Conservation (phyloP, 2,329 filamentous ascomycete species). For the Alternaria dauci region DNA sequence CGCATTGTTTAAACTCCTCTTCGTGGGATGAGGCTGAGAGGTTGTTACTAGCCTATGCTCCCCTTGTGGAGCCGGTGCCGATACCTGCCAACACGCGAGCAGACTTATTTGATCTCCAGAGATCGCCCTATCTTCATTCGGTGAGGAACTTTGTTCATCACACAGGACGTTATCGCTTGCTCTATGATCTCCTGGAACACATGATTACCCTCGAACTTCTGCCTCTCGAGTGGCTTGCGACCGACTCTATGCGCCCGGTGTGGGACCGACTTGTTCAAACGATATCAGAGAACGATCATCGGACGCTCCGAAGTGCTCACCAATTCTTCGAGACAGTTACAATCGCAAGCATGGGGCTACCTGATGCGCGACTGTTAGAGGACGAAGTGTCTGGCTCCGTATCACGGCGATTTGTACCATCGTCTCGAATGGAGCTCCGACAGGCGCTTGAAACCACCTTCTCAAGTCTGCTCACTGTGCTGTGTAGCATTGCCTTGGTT, state of each 20-base stretch:
- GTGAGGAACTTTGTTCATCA: slow-evolving; percentile 39
- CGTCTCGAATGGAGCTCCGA: slow-evolving; percentile 38
- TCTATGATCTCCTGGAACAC: slow-evolving; percentile 46
- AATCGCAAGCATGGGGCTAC: slow-evolving; percentile 39
- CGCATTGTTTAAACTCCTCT: slow-evolving; percentile 39
- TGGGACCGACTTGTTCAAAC: slow-evolving; percentile 47
- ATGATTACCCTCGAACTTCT: slow-evolving; percentile 47
- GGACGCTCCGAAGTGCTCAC: slow-evolving; percentile 35
- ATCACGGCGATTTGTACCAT: slow-evolving; percentile 34
- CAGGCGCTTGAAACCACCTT: slow-evolving; percentile 48
- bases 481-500: slow-evolving; percentile 45
- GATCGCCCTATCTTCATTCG: slow-evolving; percentile 37
- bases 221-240: slow-evolving; percentile 52
- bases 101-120: slow-evolving; percentile 39
- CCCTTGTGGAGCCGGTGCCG: slow-evolving; percentile 32
- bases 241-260: slow-evolving; percentile 44
- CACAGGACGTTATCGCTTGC: slow-evolving; percentile 42
- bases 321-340: slow-evolving; percentile 44
- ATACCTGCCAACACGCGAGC: slow-evolving; percentile 37
- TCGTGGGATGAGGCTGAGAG: slow-evolving; percentile 49
- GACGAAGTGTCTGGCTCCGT: slow-evolving; percentile 27
- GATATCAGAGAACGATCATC: slow-evolving; percentile 40
- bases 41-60: slow-evolving; percentile 40
- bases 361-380: slow-evolving; percentile 34
- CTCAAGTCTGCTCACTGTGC: slow-evolving; percentile 45